Evolutionary conservation across 2,329 filamentous ascomycete genomes (phyloP), one percentile per base, ranked within the genome.

Genomic region (Cytospora leucostoma): DNA sequence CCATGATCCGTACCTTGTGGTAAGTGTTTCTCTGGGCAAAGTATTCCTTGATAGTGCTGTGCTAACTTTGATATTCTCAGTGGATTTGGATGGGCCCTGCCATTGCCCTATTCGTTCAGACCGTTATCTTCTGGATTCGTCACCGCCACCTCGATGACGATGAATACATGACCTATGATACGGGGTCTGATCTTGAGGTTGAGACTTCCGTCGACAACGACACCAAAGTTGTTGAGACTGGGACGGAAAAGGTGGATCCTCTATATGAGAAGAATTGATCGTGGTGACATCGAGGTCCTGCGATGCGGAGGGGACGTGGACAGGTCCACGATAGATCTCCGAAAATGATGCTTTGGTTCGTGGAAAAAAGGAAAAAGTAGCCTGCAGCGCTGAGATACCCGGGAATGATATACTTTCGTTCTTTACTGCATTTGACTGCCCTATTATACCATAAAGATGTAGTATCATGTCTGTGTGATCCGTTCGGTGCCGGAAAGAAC

Each of bases 61-160:
- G 38, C 21, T 56, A 10, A 32, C 17, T 6, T 53, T 33, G 17
- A 11, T 63, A 17, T 53, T 19, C 61, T 32, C 34, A 69, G 64
- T 77, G 72, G 71, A 67, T 79, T 12, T 82, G 79, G 74, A 78
- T 74, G 4, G 82, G 78, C 27, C 79, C 80, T 3, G 77, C 78
- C 3, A 80, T 84, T 52, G 80, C 77, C 7, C 75, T 83, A 2
- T 76, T 74, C 47, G 71, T 78, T 4, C 77, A 83, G 68, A 81
- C 78, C 0, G 68, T 79, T 33, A 68, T 83, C 59, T 84, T 84
- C 69, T 80, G 75, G 71, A 78, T 75, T 71, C 71, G 75, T 32
- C 82, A 83, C 67, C 75, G 72, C 34, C 70, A 77, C 53, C 69
- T 84, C 34, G 80, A 83, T 57, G 69, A 80, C n/a, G 80, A 82